Conservation (phyloP, 768 basidiomycete genomes). For the Trametes cingulata region DNA sequence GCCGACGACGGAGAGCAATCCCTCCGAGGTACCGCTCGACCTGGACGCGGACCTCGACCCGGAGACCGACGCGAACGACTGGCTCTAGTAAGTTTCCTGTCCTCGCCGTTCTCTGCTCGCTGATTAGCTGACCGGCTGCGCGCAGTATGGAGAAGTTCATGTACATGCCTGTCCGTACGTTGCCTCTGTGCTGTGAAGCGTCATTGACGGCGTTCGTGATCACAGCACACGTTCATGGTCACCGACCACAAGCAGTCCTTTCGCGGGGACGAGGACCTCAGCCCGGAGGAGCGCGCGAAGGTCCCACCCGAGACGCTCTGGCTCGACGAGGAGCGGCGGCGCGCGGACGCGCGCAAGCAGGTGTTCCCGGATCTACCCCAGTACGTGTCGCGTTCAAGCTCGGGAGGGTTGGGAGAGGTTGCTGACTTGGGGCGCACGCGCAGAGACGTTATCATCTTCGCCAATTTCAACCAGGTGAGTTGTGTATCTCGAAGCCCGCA, state of each 20-base stretch:
- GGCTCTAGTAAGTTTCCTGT: slow-evolving; percentile 43
- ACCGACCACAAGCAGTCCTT: slow-evolving; percentile 52
- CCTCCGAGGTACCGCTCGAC: slow-evolving; percentile 33
- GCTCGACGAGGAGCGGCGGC: slow-evolving; percentile 41
- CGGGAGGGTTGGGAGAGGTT: neutral
- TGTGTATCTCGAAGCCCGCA: neutral
- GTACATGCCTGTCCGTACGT: slow-evolving; percentile 45
- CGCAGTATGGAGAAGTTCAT: slow-evolving; percentile 45
- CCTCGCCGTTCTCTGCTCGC: neutral
- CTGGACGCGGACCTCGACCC: slow-evolving; percentile 44
- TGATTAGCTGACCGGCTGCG: neutral
- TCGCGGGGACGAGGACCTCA: slow-evolving; percentile 31
- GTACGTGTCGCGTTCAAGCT: slow-evolving; percentile 32
- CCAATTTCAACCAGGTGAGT: slow-evolving; percentile 53
- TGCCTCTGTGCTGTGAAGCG: neutral
- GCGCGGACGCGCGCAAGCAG: slow-evolving; percentile 37
- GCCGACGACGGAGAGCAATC: neutral
- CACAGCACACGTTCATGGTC: slow-evolving; percentile 48
- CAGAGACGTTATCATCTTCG: slow-evolving; percentile 49
- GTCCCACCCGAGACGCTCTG: slow-evolving; percentile 33
- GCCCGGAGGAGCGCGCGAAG: slow-evolving; percentile 18
- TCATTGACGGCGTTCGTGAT: neutral
- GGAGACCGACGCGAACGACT: slow-evolving; percentile 37
- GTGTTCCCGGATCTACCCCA: slow-evolving; percentile 47
- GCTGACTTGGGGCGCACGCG: neutral